Percentiles rank a stretch among this genome's conserved stretches.
phyloP scores from a whole-genome alignment of 345 rosid genomes.

The Eucalyptus erythrocorys region DNA sequence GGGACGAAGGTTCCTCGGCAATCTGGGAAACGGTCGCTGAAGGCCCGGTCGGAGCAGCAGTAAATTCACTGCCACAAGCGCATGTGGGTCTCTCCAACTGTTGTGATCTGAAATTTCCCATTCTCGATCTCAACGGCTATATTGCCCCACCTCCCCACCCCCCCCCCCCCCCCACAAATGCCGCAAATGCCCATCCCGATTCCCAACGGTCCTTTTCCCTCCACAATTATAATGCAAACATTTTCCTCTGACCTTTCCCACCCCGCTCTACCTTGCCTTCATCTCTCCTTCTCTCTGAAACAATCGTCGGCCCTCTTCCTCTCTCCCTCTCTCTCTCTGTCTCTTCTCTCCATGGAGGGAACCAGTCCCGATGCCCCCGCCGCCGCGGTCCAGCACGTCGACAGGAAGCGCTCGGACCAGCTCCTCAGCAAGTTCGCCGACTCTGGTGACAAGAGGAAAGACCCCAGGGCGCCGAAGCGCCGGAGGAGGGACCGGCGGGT shows the following conservation, averaged over 20 bases:
- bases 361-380: background rate
- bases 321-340: background rate
- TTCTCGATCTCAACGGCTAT: slow-evolving; percentile 31
- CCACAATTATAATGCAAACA: background rate
- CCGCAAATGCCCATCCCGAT: background rate
- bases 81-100: background rate
- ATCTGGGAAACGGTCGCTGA: background rate
- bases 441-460: background rate
- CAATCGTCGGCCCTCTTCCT: background rate
- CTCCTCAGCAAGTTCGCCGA: slow-evolving; percentile 78
- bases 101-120: background rate
- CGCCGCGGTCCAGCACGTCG: slow-evolving; percentile 45
- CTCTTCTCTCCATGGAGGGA: background rate
- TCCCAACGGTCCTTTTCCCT: slow-evolving; percentile 59
- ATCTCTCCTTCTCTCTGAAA: background rate
- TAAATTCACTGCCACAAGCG: background rate
- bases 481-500: slow-evolving; percentile 9
- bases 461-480: slow-evolving; percentile 12
- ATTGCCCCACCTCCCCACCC: no score
- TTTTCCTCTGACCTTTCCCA: background rate
- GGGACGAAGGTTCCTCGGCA: background rate
- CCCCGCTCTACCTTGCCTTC: background rate
- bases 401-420: slow-evolving; percentile 70
- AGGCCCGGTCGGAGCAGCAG: background rate
- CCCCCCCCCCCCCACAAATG: background rate